Evolutionary conservation across 352 stramenopile species (phyloP), one percentile per base, ranked within the genome.

Genomic region (Phytophthora megakarya): DNA sequence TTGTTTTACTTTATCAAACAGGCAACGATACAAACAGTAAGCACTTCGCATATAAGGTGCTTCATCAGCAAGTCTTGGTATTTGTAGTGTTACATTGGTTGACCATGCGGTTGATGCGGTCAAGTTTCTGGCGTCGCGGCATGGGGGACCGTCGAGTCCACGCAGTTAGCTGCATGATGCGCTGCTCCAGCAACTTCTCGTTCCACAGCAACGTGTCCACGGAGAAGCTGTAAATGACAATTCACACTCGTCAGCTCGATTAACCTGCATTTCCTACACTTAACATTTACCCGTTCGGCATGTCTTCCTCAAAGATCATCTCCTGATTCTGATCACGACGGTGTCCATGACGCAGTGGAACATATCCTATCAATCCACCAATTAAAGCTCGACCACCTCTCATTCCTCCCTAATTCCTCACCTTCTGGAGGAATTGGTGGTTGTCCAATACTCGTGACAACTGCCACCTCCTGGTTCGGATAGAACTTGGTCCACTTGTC

Each of bases 201-300:
- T 69, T 70, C 84, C 84, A 92, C 43, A 90, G 52, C 52, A 90
- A 52, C 21, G 84, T 92, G 51, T 92, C 84, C 40, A 89, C 60
- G 22, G 81, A 90, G 56, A 90, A 89, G 0, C 84, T 92, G 50
- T 21, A 58, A 28, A 22, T 10, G 28, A 65, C 42, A 69, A 40
- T 3, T 11, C 9, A 55, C 2, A 40, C 16, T 6, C 19, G 44
- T 51, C 13, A 23, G 21, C n/a, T n/a, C 16, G 6, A 26, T 38
- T 19, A 32, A 37, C 53, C 13, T 25, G 10, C 28, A 47, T 26
- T 30, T 48, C 13, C 30, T 22, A 48, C 50, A 9, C 30, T 30
- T 28, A 4, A 7, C 26, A 72, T 67, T 12, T 54, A 86, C 79
- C 77, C 81, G 18, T 51, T 65, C 3, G 62, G 32, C 9, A 72